Evolutionary conservation across 257 asterid genomes (phyloP), one percentile per base, ranked within the genome.

Genomic region (Nicotiana obtusifolia): DNA sequence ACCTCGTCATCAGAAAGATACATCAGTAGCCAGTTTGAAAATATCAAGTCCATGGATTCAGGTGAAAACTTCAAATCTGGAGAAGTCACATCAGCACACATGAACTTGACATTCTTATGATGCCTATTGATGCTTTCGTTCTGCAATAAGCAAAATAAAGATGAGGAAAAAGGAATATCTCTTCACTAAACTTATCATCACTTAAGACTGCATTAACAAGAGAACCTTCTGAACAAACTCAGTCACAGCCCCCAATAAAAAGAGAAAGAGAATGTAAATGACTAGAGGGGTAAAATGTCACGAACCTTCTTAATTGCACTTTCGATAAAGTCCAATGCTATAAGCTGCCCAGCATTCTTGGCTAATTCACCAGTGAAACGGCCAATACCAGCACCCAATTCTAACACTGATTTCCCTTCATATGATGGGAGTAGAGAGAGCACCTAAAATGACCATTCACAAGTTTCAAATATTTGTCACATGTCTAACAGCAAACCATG

Each of bases 311-410:
- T 93, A 62, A 96, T 92, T 57, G 87, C 91, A 69, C 92, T 85
- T 35, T 94, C 98, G 15, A 94, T 94, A 89, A 94, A 96, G 87
- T 96, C 98, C 66, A 93, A 52, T 60, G 99, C 99, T 64, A 90
- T 87, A 62, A 96, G 85, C 59, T 91, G 89, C 26, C 86, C 92
- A 77, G 99, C 98, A 57, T 85, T 89, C 82, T 88, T 82, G 47
- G 95, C 99, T 80, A 96, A 80, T 84, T 96, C 98, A 81, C 95
- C 90, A 8, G 99, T 94, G 85, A 96, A 96, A 82, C 99, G 98
- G 78, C 99, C 99, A 87, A 96, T 94, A 64, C 99, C 99, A 90
- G 99, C 99, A 80, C 99, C 99, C 41, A 96, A 92, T 89, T 96
- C 99, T 79, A 96, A 88, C 82, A 96, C 86, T 7, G 95, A 90